These are phyloP conservation scores for Podospora didyma DNA, from an alignment of 495 filamentous ascomycete genomes.

Conservation along the genomic window DNA sequence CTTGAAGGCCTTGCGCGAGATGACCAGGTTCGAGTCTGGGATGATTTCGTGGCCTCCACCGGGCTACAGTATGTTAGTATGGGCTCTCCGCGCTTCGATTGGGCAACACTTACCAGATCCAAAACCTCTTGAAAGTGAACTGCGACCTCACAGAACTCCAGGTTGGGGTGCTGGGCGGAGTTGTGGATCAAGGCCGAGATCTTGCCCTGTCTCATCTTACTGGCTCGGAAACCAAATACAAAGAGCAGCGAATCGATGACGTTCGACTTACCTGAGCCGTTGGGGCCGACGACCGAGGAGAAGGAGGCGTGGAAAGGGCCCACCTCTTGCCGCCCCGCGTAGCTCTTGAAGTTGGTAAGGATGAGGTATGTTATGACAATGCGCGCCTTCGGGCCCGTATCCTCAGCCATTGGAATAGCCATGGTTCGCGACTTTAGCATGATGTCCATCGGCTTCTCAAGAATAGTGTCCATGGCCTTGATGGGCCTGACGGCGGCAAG, in stretches of 20 bases:
- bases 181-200: conserved; percentile 97
- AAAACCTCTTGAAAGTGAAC: conserved; percentile 94
- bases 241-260: conserved; percentile 97
- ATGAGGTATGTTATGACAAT: conserved; percentile 89
- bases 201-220: conserved; percentile 99
- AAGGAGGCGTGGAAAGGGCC: conserved; percentile 96
- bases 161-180: conserved; percentile 76
- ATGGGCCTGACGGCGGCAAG: conserved; percentile 56
- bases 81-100: too few species aligned
- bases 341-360: conserved; percentile 96
- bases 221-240: conserved; percentile 96
- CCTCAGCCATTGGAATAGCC: conserved; percentile 59
- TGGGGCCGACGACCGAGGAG: conserved; percentile 97
- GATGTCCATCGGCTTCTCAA: conserved; percentile 93
- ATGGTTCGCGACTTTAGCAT: conserved; percentile 80
- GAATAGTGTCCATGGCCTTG: conserved; percentile 65
- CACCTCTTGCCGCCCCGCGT: conserved; percentile 90
- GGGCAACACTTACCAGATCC: too few species aligned
- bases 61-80: too few species aligned
- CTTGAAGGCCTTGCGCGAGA: conserved; percentile 92
- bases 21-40: conserved; percentile 75
- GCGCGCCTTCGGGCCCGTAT: conserved; percentile 71
- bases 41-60: conserved; percentile 69
- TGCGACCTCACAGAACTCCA: conserved; percentile 89
- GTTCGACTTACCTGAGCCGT: conserved; percentile 97